phyloP scores from a whole-genome alignment of 306 rosid species.

The Ammopiptanthus mongolicus region DNA sequence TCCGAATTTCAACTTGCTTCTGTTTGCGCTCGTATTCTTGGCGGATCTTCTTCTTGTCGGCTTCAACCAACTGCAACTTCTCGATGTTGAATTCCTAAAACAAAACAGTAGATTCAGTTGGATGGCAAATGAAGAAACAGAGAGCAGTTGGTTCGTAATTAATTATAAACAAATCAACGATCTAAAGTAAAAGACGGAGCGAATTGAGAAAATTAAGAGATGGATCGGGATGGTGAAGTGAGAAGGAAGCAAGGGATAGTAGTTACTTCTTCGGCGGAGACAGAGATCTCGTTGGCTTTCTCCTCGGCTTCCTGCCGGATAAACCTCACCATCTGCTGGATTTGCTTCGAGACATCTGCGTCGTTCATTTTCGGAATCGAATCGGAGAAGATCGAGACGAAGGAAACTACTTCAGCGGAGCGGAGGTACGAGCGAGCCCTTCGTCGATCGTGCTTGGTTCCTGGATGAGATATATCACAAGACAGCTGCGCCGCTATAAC shows the following conservation, averaged over 20 bases:
- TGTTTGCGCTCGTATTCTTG: constrained; percentile 96
- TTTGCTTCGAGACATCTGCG: constrained; percentile 95
- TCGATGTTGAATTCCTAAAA: constrained; percentile 93
- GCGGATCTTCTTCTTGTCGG: constrained; percentile 97
- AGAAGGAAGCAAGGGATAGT: too few species aligned
- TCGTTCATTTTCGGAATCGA: constrained; percentile 66
- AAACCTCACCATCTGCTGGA: constrained; percentile 99
- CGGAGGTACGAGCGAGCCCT: too few species aligned
- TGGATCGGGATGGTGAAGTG: too few species aligned
- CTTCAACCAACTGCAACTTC: constrained; percentile 95
- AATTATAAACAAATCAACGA: not conserved
- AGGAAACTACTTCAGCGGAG: not conserved
- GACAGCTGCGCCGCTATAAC: not conserved
- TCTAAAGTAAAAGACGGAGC: not conserved
- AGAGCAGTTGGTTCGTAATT: not conserved
- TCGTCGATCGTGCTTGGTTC: constrained; percentile 16
- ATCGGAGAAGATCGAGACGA: constrained; percentile 42
- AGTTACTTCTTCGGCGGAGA: constrained; percentile 86
- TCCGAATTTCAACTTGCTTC: constrained; percentile 91
- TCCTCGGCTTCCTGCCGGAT: constrained; percentile 99
- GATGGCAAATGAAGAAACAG: not conserved
- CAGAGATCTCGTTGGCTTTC: constrained; percentile 99
- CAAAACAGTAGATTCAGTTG: too few species aligned
- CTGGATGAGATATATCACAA: constrained; percentile 3
- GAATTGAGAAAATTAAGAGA: too few species aligned